Evolutionary conservation across 768 basidiomycete species (phyloP), one percentile per base, ranked within the genome.

Genomic region (Phylloporus sp.): DNA sequence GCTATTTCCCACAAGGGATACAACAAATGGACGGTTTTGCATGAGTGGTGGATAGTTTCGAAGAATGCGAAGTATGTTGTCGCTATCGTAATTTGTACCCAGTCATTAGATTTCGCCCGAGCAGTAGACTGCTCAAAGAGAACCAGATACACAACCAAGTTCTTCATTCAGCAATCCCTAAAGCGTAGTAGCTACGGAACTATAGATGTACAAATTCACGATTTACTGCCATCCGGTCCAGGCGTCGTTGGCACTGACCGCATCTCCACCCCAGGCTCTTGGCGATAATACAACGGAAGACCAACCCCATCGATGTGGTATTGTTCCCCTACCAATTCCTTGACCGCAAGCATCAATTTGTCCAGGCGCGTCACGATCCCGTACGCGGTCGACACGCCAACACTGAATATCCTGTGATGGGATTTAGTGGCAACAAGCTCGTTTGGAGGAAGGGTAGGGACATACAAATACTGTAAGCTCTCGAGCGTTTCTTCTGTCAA

Each of bases 301-400:
- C 77, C 82, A 14, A 86, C 65, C 0, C 86, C 86, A 48, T 82
- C 77, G n/a, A 91, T 86, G 59, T 90, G 85, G 61, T 85, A 90
- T 54, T 87, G 84, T 61, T 92, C 90, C 2, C 90, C 90, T 1
- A 92, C 86, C 36, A 92, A 70, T 64, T 91, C 87, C 61, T 93
- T 93, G 14, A 81, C 79, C 3, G 87, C 86, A 3, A 90, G 59
- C 81, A 92, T 87, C 47, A 92, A 65, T 42, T 78, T 70, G 59
- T 93, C 90, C 11, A 93, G 67, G 9, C 86, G 76, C 6, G 76
- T 76, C n/a, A 92, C 69, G 32, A 92, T 77, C 0, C 76, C 74
- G 53, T 77, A 86, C 0, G 83, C 72, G 1, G 82, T 84, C 1
- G 86, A 77, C 18, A 86, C 80, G 8, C 84, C 86, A 9, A 87